Conservation (phyloP, 345 rosid species). For the Brassica juncea region DNA sequence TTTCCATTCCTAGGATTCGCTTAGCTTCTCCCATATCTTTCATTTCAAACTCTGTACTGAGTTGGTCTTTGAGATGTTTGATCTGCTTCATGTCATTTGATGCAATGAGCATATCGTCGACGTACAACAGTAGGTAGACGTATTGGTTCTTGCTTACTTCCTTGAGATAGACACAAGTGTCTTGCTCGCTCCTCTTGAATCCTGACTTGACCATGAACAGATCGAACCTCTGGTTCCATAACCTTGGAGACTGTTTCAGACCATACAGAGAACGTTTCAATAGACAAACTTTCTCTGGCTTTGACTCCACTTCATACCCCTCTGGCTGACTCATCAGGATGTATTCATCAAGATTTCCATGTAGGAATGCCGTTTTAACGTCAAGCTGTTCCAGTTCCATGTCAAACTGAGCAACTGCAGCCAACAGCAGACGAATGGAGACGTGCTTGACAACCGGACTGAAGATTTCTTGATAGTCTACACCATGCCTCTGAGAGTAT, state of each 20-base stretch:
- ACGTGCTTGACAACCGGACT: neutral
- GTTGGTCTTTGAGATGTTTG: neutral
- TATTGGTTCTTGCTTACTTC: neutral
- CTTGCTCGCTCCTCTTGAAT: neutral
- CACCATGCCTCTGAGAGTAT: neutral
- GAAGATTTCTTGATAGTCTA: neutral
- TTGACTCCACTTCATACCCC: fast-evolving
- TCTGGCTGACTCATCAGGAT: neutral
- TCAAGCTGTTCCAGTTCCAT: neutral
- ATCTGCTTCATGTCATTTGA: neutral
- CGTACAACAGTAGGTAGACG: neutral
- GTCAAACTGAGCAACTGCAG: neutral
- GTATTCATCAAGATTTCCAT: neutral
- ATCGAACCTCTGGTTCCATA: neutral
- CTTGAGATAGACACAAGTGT: neutral
- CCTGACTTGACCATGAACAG: neutral
- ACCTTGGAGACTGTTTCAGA: neutral
- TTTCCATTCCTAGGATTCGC: neutral
- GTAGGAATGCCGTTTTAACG: neutral
- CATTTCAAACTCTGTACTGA: neutral
- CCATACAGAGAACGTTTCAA: neutral
- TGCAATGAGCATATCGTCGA: neutral
- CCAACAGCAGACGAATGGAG: neutral
- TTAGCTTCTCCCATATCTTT: neutral
- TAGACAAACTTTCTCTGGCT: neutral